phyloP scores from a whole-genome alignment of 208 protist genomes.

The Wallacemonas rigidus region DNA sequence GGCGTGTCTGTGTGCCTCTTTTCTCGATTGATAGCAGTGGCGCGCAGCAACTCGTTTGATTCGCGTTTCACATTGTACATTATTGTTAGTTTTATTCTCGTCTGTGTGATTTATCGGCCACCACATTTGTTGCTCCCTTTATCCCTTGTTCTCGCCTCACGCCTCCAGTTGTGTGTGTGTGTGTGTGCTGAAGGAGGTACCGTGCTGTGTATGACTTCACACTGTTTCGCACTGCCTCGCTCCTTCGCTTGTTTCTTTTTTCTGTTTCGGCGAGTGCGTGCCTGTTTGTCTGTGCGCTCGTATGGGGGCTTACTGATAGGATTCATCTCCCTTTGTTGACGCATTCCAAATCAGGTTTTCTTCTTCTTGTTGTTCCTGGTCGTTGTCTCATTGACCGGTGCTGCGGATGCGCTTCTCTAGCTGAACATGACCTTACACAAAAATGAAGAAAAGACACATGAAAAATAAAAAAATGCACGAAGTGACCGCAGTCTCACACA shows the following conservation, averaged over 20 bases:
- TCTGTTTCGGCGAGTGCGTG: too few species aligned
- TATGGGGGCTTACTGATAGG: too few species aligned
- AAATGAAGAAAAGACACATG: too few species aligned
- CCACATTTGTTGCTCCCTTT: slow-evolving; percentile 11
- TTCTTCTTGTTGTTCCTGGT: too few species aligned
- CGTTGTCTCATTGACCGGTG: too few species aligned
- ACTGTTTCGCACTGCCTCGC: not conserved
- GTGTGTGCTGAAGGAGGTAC: not conserved
- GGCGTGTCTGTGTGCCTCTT: not conserved
- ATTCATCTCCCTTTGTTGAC: slow-evolving; percentile 11
- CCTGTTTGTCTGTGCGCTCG: too few species aligned
- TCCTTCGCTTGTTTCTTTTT: not conserved
- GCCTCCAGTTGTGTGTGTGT: slow-evolving; percentile 8
- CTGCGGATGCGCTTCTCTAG: too few species aligned
- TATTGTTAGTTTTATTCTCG: not conserved
- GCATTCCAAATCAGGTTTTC: too few species aligned
- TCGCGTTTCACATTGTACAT: slow-evolving; percentile 8
- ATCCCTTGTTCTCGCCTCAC: slow-evolving; percentile 9
- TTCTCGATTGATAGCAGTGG: slow-evolving; percentile 10
- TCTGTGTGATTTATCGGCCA: not conserved
- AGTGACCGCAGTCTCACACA: too few species aligned
- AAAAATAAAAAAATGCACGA: too few species aligned
- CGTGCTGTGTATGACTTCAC: not conserved
- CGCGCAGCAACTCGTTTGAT: not conserved
- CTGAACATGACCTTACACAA: too few species aligned